Percentiles rank a stretch among this genome's conserved stretches.
phyloP scores from a whole-genome alignment of 2,329 filamentous ascomycete genomes.

The Epicoccum nigrum region DNA sequence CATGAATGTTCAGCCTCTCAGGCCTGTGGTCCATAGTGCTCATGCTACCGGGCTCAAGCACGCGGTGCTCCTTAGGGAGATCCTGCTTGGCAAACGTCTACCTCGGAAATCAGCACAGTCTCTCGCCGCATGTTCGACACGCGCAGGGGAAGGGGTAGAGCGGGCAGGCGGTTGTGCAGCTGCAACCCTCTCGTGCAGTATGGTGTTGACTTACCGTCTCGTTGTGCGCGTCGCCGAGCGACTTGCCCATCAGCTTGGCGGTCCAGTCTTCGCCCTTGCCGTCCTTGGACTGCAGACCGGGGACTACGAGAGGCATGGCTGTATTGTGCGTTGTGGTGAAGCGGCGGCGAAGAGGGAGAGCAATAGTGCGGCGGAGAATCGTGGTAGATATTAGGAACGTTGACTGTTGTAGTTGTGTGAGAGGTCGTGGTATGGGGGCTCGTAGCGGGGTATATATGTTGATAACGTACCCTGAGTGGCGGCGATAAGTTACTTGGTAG shows the following conservation, averaged over 20 bases:
- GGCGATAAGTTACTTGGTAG: slow-evolving; percentile 23
- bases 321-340: slow-evolving; percentile 2
- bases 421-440: background rate
- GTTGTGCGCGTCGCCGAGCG: slow-evolving; percentile 54
- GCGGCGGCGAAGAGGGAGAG: slow-evolving; percentile 1
- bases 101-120: background rate
- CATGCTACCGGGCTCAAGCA: slow-evolving; percentile 55
- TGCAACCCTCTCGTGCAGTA: no score
- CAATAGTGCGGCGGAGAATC: slow-evolving; percentile 4
- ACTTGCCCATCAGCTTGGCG: slow-evolving; percentile 59
- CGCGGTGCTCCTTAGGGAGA: slow-evolving; percentile 55
- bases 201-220: slow-evolving; percentile 47
- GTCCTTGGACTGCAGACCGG: slow-evolving; percentile 51
- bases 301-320: slow-evolving; percentile 59
- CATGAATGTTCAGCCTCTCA: slow-evolving; percentile 57
- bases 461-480: slow-evolving; percentile 15
- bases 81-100: slow-evolving; percentile 59
- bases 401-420: background rate
- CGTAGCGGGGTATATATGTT: slow-evolving; percentile 19
- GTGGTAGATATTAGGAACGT: background rate
- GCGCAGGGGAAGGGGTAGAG: slow-evolving; percentile 2
- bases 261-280: slow-evolving; percentile 53
- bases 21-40: slow-evolving; percentile 56
- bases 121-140: background rate
- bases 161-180: background rate